Evolutionary conservation across 805 yeast genomes (phyloP).

Genomic region (Lachancea sp.): DNA sequence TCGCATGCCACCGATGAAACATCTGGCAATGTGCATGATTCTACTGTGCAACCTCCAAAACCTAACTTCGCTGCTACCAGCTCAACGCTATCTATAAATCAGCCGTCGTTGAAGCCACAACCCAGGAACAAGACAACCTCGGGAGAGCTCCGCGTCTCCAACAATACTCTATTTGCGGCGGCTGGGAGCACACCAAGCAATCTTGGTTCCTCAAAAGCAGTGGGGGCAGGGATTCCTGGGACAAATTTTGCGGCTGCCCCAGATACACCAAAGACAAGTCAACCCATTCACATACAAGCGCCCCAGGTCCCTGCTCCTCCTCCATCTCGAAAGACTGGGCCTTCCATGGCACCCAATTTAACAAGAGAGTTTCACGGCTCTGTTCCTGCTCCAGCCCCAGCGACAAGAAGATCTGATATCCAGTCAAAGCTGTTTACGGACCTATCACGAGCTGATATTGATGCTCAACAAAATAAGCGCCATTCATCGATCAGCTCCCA

Average conservation of each 20-base stretch:
- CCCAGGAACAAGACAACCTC: slow-evolving; percentile 18
- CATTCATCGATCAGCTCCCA: slow-evolving; percentile 21
- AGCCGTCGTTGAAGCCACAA: slow-evolving; percentile 35
- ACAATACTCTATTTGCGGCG: background rate
- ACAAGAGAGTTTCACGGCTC: slow-evolving; percentile 10
- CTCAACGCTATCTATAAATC: slow-evolving; percentile 26
- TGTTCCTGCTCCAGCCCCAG: slow-evolving; percentile 10
- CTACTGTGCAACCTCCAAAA: background rate
- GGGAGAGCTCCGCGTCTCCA: slow-evolving; percentile 15
- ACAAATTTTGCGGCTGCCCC: background rate
- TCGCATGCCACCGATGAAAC: background rate
- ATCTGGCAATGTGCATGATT: background rate
- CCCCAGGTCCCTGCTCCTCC: slow-evolving; percentile 33
- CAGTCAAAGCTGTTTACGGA: slow-evolving; percentile 44
- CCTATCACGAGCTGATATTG: slow-evolving; percentile 34
- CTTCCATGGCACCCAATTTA: slow-evolving; percentile 16
- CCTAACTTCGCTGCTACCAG: slow-evolving; percentile 4
- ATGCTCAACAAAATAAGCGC: slow-evolving; percentile 20
- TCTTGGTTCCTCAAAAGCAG: background rate
- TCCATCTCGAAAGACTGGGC: slow-evolving; percentile 45
- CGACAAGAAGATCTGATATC: slow-evolving; percentile 32
- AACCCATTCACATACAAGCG: slow-evolving; percentile 32
- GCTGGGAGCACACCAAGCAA: background rate
- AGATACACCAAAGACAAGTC: slow-evolving; percentile 14
- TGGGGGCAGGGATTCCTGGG: background rate